A percentile compares a stretch with the other conserved stretches of the same genome.
Evolutionary conservation across 2,329 filamentous ascomycete genomes (phyloP).

Genomic region (Fusarium duplospermum): DNA sequence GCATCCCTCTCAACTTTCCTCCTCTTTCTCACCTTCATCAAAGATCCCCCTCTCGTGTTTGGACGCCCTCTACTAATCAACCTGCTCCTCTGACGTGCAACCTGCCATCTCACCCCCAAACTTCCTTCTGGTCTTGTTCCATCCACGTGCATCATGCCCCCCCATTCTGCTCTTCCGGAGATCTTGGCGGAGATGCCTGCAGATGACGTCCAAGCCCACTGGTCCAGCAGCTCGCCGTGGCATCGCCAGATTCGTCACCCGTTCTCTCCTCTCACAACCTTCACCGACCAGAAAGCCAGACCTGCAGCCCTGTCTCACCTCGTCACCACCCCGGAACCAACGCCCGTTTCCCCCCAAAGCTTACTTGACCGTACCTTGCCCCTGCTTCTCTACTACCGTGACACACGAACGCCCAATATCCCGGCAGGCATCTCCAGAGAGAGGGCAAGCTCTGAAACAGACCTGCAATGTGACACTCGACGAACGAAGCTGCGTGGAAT

Average conservation of each 20-base stretch:
- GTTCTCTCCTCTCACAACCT: background rate
- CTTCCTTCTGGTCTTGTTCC: constrained; percentile 2
- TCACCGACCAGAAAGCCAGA: background rate
- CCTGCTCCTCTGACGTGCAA: background rate
- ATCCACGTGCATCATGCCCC: constrained; percentile 1
- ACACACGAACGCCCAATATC: background rate
- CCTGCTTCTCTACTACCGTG: background rate
- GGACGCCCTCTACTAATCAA: background rate
- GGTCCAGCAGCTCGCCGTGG: background rate
- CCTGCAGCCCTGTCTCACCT: background rate
- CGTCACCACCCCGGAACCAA: background rate
- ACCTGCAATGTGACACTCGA: background rate
- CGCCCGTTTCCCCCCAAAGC: constrained; percentile 6
- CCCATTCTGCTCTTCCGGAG: background rate
- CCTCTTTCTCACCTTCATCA: background rate
- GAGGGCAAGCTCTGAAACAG: background rate
- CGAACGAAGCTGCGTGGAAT: background rate
- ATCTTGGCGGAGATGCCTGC: background rate
- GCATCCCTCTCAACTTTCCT: background rate
- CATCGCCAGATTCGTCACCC: background rate
- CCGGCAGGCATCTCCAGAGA: background rate
- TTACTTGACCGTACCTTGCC: constrained; percentile 6
- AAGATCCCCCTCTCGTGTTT: background rate
- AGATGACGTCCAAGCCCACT: background rate
- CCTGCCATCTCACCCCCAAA: background rate